A percentile compares a stretch with the other conserved stretches of the same genome.
These are phyloP conservation scores for Solanum rostratum DNA, from an alignment of 257 asterid genomes.

Conservation along the genomic window DNA sequence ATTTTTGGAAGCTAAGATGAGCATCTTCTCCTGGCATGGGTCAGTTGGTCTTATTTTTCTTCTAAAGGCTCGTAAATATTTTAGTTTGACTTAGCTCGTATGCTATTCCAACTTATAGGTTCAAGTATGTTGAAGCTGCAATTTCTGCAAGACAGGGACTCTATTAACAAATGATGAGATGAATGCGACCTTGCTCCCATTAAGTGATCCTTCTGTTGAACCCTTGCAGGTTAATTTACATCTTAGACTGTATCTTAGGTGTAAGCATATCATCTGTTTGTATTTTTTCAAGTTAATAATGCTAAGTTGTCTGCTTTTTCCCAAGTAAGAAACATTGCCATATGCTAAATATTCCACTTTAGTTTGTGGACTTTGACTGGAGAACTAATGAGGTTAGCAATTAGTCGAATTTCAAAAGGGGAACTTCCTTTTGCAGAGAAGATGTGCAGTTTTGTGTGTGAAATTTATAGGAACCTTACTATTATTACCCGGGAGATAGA, in stretches of 20 bases:
- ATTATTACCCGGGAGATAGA: constrained; percentile 75
- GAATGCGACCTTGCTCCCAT: constrained; percentile 50
- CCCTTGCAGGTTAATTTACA: constrained; percentile 87
- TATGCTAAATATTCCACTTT: constrained; percentile 12
- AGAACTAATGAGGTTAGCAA: constrained; percentile 92
- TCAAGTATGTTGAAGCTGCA: constrained; percentile 97
- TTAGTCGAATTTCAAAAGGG: constrained; percentile 94
- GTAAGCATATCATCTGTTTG: constrained; percentile 30
- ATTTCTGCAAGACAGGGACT: constrained; percentile 73
- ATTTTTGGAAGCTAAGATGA: constrained; percentile 89
- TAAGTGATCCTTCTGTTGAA: constrained; percentile 63
- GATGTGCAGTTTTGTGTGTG: constrained; percentile 78
- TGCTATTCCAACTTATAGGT: constrained; percentile 35
- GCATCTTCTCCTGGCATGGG: constrained; percentile 94
- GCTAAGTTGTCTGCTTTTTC: not conserved
- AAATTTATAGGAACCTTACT: constrained; percentile 63
- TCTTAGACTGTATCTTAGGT: constrained; percentile 78
- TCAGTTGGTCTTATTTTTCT: not conserved
- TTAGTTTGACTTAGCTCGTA: constrained; percentile 1
- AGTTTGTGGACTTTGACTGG: constrained; percentile 97
- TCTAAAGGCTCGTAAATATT: not conserved
- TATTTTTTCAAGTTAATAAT: not conserved
- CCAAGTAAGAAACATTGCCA: not conserved
- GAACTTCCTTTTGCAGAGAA: constrained; percentile 74
- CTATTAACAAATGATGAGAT: constrained; percentile 71